Conservation (phyloP, 495 filamentous ascomycete species). For the Penicillium roqueforti region DNA sequence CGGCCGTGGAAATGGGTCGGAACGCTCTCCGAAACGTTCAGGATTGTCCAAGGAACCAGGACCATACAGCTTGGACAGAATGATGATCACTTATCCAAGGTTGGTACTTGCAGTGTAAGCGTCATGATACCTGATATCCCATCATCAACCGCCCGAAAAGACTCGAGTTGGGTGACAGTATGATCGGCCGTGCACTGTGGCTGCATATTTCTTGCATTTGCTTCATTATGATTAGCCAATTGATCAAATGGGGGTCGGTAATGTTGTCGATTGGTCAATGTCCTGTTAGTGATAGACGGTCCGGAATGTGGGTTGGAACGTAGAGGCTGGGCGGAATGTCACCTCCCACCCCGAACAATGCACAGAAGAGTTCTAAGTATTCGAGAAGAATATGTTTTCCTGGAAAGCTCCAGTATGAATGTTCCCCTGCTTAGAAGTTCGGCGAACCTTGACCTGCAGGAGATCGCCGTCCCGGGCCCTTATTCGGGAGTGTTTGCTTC, state of each 20-base stretch:
- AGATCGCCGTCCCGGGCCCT: conserved; percentile 12
- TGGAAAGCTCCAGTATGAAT: not conserved
- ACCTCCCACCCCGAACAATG: conserved; percentile 35
- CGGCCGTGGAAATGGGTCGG: conserved; percentile 14
- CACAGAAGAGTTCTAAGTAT: conserved; percentile 22
- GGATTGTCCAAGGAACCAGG: conserved; percentile 14
- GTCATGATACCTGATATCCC: conserved; percentile 31
- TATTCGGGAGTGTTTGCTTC: conserved; percentile 8
- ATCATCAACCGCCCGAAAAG: conserved; percentile 16
- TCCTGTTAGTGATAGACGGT: conserved; percentile 1
- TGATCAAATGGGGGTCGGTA: conserved; percentile 1
- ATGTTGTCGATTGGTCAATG: conserved; percentile 8
- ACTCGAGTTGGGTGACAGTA: conserved; percentile 16
- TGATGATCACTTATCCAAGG: conserved; percentile 4
- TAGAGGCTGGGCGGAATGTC: conserved; percentile 35
- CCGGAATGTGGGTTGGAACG: conserved; percentile 31
- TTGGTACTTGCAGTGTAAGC: conserved; percentile 26
- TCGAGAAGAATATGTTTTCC: conserved; percentile 17
- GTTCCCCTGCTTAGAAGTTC: not conserved
- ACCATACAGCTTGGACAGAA: conserved; percentile 2
- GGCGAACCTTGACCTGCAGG: conserved; percentile 13
- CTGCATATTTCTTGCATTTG: conserved; percentile 1
- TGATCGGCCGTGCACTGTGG: conserved; percentile 17
- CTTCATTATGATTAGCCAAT: conserved; percentile 6
- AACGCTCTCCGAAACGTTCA: conserved; percentile 15